Evolutionary conservation across 352 stramenopile genomes (phyloP), one percentile per base, ranked within the genome.

Genomic region (Aphanomyces astaci): DNA sequence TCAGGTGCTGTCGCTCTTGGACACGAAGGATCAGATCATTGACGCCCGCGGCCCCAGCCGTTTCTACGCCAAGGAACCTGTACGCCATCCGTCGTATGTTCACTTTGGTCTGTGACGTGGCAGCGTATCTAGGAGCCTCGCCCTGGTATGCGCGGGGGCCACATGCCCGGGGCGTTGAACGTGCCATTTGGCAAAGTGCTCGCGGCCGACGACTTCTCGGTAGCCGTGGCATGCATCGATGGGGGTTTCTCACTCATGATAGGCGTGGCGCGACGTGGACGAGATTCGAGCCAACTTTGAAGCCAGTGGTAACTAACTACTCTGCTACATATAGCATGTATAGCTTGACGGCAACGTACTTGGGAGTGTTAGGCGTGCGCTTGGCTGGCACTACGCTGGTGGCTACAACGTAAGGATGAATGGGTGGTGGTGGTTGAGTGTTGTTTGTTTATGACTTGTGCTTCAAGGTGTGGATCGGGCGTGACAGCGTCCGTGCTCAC

Each of bases 151-250:
- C 79, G 91, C 49, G 76, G 86, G 22, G 95, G 95, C 1, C 95
- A 98, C 71, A 98, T 98, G 72, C 94, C 95, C 17, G 82, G 82
- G 10, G 78, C 91, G 10, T 63, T 95, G 13, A 98, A 98, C 72
- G 75, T 98, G 0, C 94, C 92, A 0, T 98, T 98, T 71, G 71
- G 65, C 5, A 90, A 91, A 62, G 46, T 98, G 36, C 81, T 98
- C 13, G 71, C 79, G 5, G 72, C 86, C 28, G 78, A 95, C 7
- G 89, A 98, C 72, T 89, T 95, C 43, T 86, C 79, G 74, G 77
- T 89, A 45, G 62, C 84, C n/a, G n/a, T n/a, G n/a, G n/a, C n/a
- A n/a, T n/a, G n/a, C n/a, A n/a, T n/a, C n/a, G n/a, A n/a, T n/a
- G n/a, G n/a, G n/a, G n/a, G n/a, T n/a, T n/a, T n/a, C n/a, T n/a